Evolutionary conservation across 257 asterid genomes (phyloP).

Genomic region (Fraxinus anomala): DNA sequence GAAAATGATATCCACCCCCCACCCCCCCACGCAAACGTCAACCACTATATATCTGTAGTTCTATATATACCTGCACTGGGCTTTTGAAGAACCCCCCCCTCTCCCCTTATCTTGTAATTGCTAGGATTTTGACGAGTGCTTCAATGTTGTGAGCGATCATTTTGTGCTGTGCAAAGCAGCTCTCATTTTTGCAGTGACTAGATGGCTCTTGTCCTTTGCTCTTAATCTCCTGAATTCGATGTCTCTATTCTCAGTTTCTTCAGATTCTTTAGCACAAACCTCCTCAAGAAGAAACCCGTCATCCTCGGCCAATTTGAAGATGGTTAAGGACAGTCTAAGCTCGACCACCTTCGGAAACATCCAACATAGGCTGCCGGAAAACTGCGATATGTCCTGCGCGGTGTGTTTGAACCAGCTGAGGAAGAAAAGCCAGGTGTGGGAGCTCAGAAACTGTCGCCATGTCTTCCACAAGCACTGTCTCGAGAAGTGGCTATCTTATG

Average conservation of each 20-base stretch:
- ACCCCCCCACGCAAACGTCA: conserved; percentile 2
- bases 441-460: conserved; percentile 68
- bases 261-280: conserved; percentile 22
- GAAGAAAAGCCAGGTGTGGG: conserved; percentile 59
- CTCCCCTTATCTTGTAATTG: conserved; percentile 11
- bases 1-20: conserved; percentile 12
- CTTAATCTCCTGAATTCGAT: conserved; percentile 39
- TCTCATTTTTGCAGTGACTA: conserved; percentile 52
- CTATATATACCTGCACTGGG: conserved; percentile 31
- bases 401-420: conserved; percentile 55
- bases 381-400: conserved; percentile 48
- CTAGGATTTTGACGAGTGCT: neutral
- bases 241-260: conserved; percentile 27
- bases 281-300: conserved; percentile 24
- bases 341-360: conserved; percentile 48
- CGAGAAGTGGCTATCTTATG: conserved; percentile 62
- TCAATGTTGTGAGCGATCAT: conserved; percentile 45
- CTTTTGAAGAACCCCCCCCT: conserved; percentile 41
- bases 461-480: conserved; percentile 71
- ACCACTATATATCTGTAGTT: conserved; percentile 27
- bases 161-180: conserved; percentile 58
- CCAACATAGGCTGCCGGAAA: conserved; percentile 34
- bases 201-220: conserved; percentile 52
- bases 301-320: conserved; percentile 31
- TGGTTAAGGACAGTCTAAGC: conserved; percentile 42